These are phyloP conservation scores for Geotrichum phurueaensis DNA, from an alignment of 1,139 yeast genomes.

Conservation along the genomic window DNA sequence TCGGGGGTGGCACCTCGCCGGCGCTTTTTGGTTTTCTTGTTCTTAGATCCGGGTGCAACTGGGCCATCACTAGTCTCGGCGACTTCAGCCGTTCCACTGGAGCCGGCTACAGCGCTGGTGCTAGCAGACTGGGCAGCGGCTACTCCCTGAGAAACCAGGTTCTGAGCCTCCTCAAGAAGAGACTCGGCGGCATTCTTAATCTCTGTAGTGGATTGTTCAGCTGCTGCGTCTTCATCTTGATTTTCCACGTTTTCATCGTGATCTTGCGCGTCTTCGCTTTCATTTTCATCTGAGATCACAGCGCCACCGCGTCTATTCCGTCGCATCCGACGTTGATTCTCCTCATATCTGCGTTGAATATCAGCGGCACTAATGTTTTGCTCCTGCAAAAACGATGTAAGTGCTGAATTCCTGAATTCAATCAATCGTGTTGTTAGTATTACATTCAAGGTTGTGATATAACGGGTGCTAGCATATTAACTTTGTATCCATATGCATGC, in stretches of 20 bases:
- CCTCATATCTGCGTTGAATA: constrained; percentile 56
- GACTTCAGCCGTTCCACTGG: neutral
- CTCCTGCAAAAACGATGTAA: constrained; percentile 42
- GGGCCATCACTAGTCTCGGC: neutral
- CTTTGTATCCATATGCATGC: neutral
- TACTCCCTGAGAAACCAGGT: neutral
- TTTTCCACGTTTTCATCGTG: constrained; percentile 20
- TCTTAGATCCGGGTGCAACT: neutral
- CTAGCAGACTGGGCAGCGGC: neutral
- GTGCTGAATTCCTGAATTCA: constrained; percentile 36
- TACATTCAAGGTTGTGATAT: neutral
- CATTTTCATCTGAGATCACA: constrained; percentile 13
- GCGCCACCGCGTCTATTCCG: constrained; percentile 17
- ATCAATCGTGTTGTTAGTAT: neutral
- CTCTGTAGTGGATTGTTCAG: constrained; percentile 8
- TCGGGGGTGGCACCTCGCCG: neutral
- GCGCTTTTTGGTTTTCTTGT: neutral
- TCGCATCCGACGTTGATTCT: constrained; percentile 28
- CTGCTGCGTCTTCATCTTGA: constrained; percentile 16
- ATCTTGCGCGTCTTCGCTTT: constrained; percentile 17
- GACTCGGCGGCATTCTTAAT: constrained; percentile 16
- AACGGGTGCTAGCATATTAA: neutral
- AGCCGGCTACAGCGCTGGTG: neutral
- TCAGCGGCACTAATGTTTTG: constrained; percentile 64
- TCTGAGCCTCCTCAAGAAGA: constrained; percentile 2